phyloP scores from a whole-genome alignment of 2,329 filamentous ascomycete species.

The Leptographium procerum region DNA sequence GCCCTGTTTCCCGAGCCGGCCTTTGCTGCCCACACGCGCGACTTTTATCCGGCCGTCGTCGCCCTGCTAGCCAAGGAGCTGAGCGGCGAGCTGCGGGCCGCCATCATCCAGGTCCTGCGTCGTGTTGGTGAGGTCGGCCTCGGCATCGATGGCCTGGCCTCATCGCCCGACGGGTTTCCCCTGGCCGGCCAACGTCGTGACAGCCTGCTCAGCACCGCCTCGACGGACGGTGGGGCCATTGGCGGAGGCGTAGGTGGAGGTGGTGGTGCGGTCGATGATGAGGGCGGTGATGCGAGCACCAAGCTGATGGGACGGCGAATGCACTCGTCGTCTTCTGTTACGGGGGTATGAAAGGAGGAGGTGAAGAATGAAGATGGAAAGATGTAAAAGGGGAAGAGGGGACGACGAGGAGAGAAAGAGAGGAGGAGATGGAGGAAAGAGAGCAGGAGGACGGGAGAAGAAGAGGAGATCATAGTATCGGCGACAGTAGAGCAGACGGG shows the following conservation, averaged over 20 bases:
- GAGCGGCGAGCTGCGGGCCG: slow-evolving; percentile 63
- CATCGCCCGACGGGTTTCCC: neutral
- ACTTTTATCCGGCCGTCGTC: slow-evolving; percentile 78
- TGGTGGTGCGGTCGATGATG: slow-evolving; percentile 9
- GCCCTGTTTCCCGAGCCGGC: slow-evolving; percentile 68
- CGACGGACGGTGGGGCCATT: slow-evolving; percentile 4
- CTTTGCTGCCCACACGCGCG: slow-evolving; percentile 67
- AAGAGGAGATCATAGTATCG: neutral
- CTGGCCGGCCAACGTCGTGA: slow-evolving; percentile 5
- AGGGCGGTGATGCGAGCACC: slow-evolving; percentile 16
- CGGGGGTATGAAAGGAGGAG: neutral
- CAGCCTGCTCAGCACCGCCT: slow-evolving; percentile 12
- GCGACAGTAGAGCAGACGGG: neutral
- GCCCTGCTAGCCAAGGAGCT: slow-evolving; percentile 77
- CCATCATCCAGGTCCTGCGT: slow-evolving; percentile 65
- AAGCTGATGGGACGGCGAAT: slow-evolving; percentile 15
- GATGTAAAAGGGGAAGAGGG: neutral
- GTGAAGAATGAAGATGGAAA: neutral
- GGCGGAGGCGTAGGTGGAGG: neutral
- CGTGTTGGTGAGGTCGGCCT: slow-evolving; percentile 70
- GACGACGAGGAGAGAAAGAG: no score
- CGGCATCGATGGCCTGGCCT: slow-evolving; percentile 30
- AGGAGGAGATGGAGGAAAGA: no score
- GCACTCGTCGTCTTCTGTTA: slow-evolving; percentile 4
- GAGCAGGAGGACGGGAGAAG: no score